Conservation (phyloP, 2,329 filamentous ascomycete genomes). For the Neonectria sp. region DNA sequence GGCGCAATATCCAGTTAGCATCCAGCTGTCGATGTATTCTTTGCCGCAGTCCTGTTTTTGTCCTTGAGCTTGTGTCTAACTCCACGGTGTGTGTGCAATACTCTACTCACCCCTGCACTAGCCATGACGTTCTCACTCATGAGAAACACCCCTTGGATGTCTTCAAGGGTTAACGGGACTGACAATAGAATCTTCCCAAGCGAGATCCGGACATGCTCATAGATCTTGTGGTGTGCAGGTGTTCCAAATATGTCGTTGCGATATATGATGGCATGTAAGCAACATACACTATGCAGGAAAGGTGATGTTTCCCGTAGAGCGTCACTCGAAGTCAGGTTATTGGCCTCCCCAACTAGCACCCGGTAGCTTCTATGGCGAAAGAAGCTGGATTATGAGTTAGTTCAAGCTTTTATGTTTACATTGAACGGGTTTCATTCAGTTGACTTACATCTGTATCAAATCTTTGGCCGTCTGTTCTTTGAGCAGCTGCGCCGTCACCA, state of each 20-base stretch:
- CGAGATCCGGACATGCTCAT: conserved; percentile 7
- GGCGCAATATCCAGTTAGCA: conserved; percentile 15
- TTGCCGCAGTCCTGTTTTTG: not conserved
- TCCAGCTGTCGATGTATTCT: conserved; percentile 23
- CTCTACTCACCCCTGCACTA: not conserved
- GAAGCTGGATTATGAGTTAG: not conserved
- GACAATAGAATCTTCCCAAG: conserved; percentile 8
- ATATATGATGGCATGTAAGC: conserved; percentile 11
- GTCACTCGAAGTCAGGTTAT: not conserved
- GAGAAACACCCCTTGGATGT: conserved; percentile 12
- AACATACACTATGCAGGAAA: conserved; percentile 21
- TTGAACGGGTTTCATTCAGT: not conserved
- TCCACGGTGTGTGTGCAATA: no score
- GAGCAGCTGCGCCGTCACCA: not conserved
- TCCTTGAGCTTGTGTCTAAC: not conserved
- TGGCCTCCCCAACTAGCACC: not conserved
- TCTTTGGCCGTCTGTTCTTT: conserved; percentile 1
- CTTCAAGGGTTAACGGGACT: not conserved
- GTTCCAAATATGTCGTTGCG: conserved; percentile 13
- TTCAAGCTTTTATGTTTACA: no score
- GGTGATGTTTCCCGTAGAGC: not conserved
- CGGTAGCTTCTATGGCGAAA: conserved; percentile 3
- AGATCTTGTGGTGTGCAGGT: conserved; percentile 1
- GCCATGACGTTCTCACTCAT: conserved; percentile 20
- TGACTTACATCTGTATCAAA: conserved; percentile 12